Conservation (phyloP, 345 rosid genomes). For the Populus simonii region DNA sequence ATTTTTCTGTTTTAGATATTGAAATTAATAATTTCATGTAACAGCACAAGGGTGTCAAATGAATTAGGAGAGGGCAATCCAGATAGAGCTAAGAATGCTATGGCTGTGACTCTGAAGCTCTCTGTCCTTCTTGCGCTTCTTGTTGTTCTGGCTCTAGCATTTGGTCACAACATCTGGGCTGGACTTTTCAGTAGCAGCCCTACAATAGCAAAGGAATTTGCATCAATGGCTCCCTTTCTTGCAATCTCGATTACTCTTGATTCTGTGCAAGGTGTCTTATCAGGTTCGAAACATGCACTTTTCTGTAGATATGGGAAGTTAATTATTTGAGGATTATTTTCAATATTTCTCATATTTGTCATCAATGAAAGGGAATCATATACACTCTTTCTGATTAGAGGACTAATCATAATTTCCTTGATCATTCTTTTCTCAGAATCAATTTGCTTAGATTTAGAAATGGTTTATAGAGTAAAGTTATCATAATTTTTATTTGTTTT, state of each 20-base stretch:
- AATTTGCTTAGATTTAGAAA: neutral
- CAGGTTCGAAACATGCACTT: constrained; percentile 36
- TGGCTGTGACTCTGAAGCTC: constrained; percentile 18
- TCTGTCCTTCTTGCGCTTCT: constrained; percentile 47
- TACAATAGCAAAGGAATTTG: constrained; percentile 40
- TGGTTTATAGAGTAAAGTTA: too few species aligned
- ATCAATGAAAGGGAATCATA: too few species aligned
- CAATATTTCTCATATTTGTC: too few species aligned
- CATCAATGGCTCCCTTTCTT: constrained; percentile 53
- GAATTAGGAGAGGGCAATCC: constrained; percentile 62
- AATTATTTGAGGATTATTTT: neutral
- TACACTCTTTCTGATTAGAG: too few species aligned
- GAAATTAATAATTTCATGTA: neutral
- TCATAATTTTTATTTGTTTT: too few species aligned
- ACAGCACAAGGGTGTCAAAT: constrained; percentile 80
- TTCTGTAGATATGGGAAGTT: neutral
- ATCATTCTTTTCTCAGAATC: too few species aligned
- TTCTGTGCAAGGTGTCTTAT: constrained; percentile 59
- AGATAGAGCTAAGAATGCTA: constrained; percentile 13
- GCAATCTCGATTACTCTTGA: constrained; percentile 52
- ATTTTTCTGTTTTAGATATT: neutral
- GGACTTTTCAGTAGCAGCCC: constrained; percentile 49
- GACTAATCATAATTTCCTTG: too few species aligned
- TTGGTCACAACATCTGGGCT: constrained; percentile 63
- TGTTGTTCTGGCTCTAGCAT: constrained; percentile 37